A percentile compares a stretch with the other conserved stretches of the same genome.
Evolutionary conservation across 495 filamentous ascomycete species (phyloP).

Genomic region (Articulospora tetracladia): DNA sequence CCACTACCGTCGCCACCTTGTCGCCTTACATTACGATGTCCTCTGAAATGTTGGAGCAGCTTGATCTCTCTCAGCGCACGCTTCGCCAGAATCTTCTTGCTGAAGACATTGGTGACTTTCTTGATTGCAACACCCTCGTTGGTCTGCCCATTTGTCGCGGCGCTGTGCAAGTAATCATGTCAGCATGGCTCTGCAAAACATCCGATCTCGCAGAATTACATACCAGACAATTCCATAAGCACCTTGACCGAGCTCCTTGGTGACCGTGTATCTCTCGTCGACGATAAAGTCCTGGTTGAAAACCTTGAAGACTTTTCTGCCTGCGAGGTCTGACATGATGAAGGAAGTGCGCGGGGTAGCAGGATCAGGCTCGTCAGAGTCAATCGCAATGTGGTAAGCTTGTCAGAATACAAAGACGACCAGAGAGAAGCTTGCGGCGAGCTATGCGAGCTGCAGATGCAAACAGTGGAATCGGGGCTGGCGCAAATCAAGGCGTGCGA

Average conservation of each 20-base stretch:
- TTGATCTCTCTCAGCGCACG: slow-evolving; percentile 97
- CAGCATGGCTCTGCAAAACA: slow-evolving; percentile 7
- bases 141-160: slow-evolving; percentile 86
- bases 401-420: neutral
- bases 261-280: slow-evolving; percentile 96
- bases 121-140: slow-evolving; percentile 98
- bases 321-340: slow-evolving; percentile 24
- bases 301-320: slow-evolving; percentile 73
- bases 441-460: neutral
- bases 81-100: slow-evolving; percentile 99
- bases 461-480: neutral
- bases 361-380: neutral
- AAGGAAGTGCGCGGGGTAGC: neutral
- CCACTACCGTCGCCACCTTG: neutral
- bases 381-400: neutral
- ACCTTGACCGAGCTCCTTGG: slow-evolving; percentile 96
- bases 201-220: slow-evolving; percentile 23
- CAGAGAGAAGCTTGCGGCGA: neutral
- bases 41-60: slow-evolving; percentile 95
- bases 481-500: neutral
- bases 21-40: slow-evolving; percentile 54
- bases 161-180: slow-evolving; percentile 45
- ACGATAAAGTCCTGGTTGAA: slow-evolving; percentile 99
- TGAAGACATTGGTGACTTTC: slow-evolving; percentile 99
- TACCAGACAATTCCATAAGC: slow-evolving; percentile 99